Conservation (phyloP, 139 green algal species). For the Dunaliella sp. region DNA sequence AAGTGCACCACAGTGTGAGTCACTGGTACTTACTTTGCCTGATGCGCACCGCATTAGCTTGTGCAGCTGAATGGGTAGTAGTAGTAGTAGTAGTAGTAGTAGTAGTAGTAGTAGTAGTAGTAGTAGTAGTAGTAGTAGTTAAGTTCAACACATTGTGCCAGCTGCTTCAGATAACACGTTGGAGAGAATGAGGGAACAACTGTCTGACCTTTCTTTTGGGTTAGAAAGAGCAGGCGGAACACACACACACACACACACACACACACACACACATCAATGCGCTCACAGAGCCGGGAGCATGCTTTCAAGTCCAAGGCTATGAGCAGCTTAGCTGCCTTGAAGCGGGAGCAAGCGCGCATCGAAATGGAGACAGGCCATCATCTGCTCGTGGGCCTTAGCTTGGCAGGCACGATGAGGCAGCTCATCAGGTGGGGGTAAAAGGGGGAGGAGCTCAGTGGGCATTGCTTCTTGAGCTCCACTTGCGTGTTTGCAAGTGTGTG, state of each 20-base stretch:
- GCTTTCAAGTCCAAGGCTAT: constrained; percentile 53
- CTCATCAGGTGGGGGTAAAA: constrained; percentile 39
- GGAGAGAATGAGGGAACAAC: not conserved
- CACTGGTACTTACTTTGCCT: no score
- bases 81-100: not conserved
- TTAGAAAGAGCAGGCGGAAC: no score
- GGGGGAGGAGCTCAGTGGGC: no score
- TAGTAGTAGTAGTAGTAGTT: not conserved
- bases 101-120: not conserved
- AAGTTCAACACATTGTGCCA: not conserved
- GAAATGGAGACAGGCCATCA: constrained; percentile 63
- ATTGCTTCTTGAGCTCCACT: no score
- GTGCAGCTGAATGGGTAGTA: not conserved
- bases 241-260: no score
- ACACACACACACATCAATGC: no score
- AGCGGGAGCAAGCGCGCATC: constrained; percentile 56
- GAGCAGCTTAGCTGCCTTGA: constrained; percentile 45
- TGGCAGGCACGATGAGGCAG: constrained; percentile 48
- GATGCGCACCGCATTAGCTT: not conserved
- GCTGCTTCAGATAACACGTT: not conserved
- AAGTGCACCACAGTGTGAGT: no score
- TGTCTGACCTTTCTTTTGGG: no score
- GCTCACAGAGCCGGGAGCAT: constrained; percentile 49
- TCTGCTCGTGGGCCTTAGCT: constrained; percentile 59
- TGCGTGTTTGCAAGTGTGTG: no score